Evolutionary conservation across 2,329 filamentous ascomycete species (phyloP), one percentile per base, ranked within the genome.

Genomic region (Pseudogymnoascus sp.): DNA sequence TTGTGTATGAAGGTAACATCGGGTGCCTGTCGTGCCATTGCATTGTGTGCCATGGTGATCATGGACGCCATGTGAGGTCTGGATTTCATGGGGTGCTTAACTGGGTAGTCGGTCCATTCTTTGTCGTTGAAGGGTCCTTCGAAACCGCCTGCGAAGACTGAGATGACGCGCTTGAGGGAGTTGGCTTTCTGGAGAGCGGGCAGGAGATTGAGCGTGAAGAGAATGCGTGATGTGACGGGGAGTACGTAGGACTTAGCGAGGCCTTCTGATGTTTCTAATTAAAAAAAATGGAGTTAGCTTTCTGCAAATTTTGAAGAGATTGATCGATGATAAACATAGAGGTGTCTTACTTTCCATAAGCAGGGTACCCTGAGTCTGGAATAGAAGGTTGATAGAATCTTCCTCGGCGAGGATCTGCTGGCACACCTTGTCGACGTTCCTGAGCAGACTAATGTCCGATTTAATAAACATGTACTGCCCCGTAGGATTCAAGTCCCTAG

Each of bases 181-280:
- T 73, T 65, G 0, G 81, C 79, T n/a, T 69, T 70, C n/a, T 75
- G 74, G 0, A 87, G 74, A 0, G 80, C 74, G 0, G 84, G 84
- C 6, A 87, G 77, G 0, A 88, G 77, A 61, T 84, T 83, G 56
- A 77, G 63, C 6, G 80, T 75, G 68, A 86, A 80, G 47, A 82
- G 81, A 59, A 80, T 76, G 16, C 84, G 83, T 1, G 80, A 76
- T 71, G 86, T 85, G 72, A 81, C 81, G 6, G 75, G 74, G 10
- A 86, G 74, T 5, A 79, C 75, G 18, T 77, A 75, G 38, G 78
- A 75, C 28, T 76, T 73, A 56, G 82, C 76, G 1, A 88, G 73
- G 0, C 80, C 81, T 70, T 88, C 85, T 0, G 73, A 62, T 0
- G 84, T 85, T 64, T 84, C 83, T 82, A 53, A 33, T 18, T n/a